Percentiles rank a stretch among this genome's conserved stretches.
These are phyloP conservation scores for Termitomyces sp. DNA, from an alignment of 768 basidiomycete species.

Conservation along the genomic window DNA sequence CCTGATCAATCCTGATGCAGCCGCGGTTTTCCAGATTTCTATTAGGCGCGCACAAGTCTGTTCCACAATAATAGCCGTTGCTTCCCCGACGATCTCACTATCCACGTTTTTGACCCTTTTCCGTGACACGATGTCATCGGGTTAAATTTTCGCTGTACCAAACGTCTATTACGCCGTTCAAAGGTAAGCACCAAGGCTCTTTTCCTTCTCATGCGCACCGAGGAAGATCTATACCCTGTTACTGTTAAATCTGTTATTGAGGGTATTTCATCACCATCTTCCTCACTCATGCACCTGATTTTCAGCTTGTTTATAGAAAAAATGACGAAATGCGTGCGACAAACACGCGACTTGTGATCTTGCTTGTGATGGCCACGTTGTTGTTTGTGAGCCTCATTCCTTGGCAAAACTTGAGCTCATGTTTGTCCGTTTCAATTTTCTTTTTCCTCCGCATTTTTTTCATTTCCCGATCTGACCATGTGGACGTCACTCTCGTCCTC, in stretches of 20 bases:
- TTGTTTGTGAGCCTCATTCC: slow-evolving; percentile 2
- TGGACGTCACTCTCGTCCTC: not conserved
- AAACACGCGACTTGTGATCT: not conserved
- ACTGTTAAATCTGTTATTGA: not conserved
- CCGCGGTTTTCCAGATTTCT: slow-evolving; percentile 13
- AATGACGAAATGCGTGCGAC: not conserved
- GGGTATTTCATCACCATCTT: not conserved
- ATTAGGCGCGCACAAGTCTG: slow-evolving; percentile 10
- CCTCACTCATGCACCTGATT: not conserved
- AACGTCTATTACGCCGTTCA: slow-evolving; percentile 3
- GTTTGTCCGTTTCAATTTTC: slow-evolving; percentile 1
- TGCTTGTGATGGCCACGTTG: not conserved
- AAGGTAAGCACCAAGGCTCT: not conserved
- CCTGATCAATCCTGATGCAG: slow-evolving; percentile 14
- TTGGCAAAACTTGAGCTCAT: not conserved
- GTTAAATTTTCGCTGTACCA: slow-evolving; percentile 11
- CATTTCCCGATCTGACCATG: slow-evolving; percentile 2
- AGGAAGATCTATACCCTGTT: not conserved
- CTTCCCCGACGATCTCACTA: slow-evolving; percentile 10
- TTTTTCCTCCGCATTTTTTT: slow-evolving; percentile 1
- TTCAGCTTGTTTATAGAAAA: not conserved
- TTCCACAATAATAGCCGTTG: slow-evolving; percentile 8
- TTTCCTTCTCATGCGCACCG: not conserved
- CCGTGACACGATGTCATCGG: slow-evolving; percentile 13
- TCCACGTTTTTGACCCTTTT: slow-evolving; percentile 1